These are phyloP conservation scores for Capsicum baccatum DNA, from an alignment of 257 asterid genomes.

Conservation along the genomic window DNA sequence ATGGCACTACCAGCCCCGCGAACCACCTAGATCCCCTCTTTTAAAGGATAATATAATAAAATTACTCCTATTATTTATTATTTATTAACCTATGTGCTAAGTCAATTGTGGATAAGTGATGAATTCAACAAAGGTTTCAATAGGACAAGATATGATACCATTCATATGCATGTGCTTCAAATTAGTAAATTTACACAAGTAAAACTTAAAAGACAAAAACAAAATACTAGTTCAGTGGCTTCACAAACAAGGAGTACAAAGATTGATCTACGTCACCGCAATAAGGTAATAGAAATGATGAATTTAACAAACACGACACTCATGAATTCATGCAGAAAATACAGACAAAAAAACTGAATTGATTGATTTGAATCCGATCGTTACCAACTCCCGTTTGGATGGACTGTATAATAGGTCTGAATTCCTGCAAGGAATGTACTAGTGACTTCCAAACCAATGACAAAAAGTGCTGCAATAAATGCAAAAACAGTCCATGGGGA, in stretches of 20 bases:
- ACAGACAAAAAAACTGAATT: too few relatives aligned
- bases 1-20: too few relatives aligned
- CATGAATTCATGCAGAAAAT: not conserved
- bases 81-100: too few relatives aligned
- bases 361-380: not conserved
- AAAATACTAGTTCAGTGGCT: not conserved
- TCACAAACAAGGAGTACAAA: not conserved
- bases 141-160: too few relatives aligned
- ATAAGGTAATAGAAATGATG: not conserved
- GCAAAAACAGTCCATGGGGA: conserved; percentile 31
- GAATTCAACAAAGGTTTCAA: too few relatives aligned
- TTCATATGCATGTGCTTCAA: too few relatives aligned
- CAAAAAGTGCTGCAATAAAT: conserved; percentile 25
- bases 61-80: too few relatives aligned
- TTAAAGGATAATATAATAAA: too few relatives aligned
- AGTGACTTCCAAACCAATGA: not conserved
- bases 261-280: not conserved
- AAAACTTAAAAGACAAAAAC: not conserved
- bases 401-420: not conserved
- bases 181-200: not conserved
- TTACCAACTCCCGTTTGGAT: not conserved
- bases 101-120: too few relatives aligned
- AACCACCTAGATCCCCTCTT: too few relatives aligned
- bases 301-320: not conserved
- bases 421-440: not conserved